Conservation (phyloP, 2,329 filamentous ascomycete genomes). For the Phaeophleospora eucalypticola region DNA sequence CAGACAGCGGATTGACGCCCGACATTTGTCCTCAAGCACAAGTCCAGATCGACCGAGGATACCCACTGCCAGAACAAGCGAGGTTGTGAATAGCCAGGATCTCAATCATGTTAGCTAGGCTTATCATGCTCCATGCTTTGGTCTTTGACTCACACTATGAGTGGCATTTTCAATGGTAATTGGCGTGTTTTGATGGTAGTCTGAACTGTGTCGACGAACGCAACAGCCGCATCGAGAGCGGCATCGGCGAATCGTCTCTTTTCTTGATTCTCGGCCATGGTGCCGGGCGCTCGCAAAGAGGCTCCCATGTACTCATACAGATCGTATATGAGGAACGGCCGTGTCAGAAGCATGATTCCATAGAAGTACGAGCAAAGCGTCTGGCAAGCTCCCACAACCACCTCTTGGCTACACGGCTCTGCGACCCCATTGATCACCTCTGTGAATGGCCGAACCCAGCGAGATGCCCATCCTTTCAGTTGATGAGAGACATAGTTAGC, state of each 20-base stretch:
- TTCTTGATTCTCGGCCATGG: slow-evolving; percentile 17
- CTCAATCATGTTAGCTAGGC: slow-evolving; percentile 5
- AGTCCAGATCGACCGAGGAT: slow-evolving; percentile 25
- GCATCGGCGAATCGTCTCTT: slow-evolving; percentile 29
- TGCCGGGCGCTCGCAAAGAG: slow-evolving; percentile 12
- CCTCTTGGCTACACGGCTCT: background rate
- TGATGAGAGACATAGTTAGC: slow-evolving; percentile 39
- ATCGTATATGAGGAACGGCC: slow-evolving; percentile 52
- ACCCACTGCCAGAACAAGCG: slow-evolving; percentile 28
- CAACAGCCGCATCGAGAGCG: slow-evolving; percentile 26
- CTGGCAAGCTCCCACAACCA: slow-evolving; percentile 44
- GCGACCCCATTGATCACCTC: background rate
- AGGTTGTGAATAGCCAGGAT: slow-evolving; percentile 30
- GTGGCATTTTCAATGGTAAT: slow-evolving; percentile 20
- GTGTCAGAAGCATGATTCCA: slow-evolving; percentile 51
- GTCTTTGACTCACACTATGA: slow-evolving; percentile 26
- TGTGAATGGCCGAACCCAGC: slow-evolving; percentile 21
- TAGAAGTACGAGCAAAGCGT: slow-evolving; percentile 52
- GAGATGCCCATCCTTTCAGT: slow-evolving; percentile 40
- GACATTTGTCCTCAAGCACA: slow-evolving; percentile 22
- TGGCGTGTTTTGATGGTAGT: slow-evolving; percentile 14
- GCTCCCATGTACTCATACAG: slow-evolving; percentile 38
- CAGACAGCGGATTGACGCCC: slow-evolving; percentile 20
- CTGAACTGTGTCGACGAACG: slow-evolving; percentile 24
- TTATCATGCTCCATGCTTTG: background rate